Evolutionary conservation across 441 rosid genomes (phyloP).

Genomic region (Croton laevigatus): DNA sequence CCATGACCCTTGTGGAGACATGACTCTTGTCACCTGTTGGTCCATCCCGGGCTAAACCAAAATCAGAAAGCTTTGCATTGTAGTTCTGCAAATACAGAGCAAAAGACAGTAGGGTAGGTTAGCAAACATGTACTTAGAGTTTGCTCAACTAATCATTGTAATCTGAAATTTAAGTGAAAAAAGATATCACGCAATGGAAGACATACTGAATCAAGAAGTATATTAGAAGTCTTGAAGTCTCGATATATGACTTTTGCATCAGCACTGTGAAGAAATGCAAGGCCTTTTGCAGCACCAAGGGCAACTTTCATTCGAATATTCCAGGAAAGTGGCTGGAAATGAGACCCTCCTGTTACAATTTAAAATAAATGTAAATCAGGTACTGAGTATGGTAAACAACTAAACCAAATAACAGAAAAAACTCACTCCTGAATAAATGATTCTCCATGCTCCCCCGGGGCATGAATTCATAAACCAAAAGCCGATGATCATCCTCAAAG

Average conservation of each 20-base stretch:
- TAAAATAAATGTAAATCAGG: neutral
- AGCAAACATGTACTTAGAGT: neutral
- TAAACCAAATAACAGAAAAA: slow-evolving; percentile 1
- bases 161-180: neutral
- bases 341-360: slow-evolving; percentile 54
- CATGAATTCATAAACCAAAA: slow-evolving; percentile 78
- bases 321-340: slow-evolving; percentile 75
- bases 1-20: slow-evolving; percentile 80
- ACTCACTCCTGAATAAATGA: slow-evolving; percentile 74
- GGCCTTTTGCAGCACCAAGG: slow-evolving; percentile 78
- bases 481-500: slow-evolving; percentile 77
- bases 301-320: slow-evolving; percentile 66
- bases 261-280: slow-evolving; percentile 72
- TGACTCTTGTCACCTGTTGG: slow-evolving; percentile 76
- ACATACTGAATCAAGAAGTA: slow-evolving; percentile 72
- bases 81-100: slow-evolving; percentile 45
- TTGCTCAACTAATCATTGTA: neutral
- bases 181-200: neutral
- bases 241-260: slow-evolving; percentile 70
- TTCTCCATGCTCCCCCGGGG: slow-evolving; percentile 87
- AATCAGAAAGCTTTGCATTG: slow-evolving; percentile 88
- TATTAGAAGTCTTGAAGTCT: slow-evolving; percentile 74
- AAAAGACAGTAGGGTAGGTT: slow-evolving; percentile 1
- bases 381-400: neutral
- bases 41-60: slow-evolving; percentile 83